A percentile compares a stretch with the other conserved stretches of the same genome.
These are phyloP conservation scores for Onygena corvina DNA, from an alignment of 2,329 filamentous ascomycete genomes.

Conservation along the genomic window DNA sequence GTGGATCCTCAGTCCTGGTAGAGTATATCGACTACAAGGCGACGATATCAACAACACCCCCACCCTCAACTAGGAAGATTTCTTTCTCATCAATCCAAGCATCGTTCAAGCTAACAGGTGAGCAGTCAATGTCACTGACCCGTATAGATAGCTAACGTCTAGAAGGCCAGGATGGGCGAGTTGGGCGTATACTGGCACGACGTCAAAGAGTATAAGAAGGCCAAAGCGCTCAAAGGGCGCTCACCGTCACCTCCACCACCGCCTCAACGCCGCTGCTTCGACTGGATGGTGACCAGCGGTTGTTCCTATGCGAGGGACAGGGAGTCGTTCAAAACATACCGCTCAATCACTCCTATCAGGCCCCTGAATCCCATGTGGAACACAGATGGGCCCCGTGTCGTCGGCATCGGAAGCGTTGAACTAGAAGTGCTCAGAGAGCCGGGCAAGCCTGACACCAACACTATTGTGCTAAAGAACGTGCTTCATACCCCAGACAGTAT, in stretches of 20 bases:
- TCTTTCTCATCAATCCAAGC: no score
- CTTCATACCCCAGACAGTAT: slow-evolving; percentile 27
- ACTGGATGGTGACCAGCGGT: slow-evolving; percentile 19
- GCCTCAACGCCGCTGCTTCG: slow-evolving; percentile 2
- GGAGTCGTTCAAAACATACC: slow-evolving; percentile 24
- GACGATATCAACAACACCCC: no score
- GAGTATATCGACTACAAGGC: no score
- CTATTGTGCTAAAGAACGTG: slow-evolving; percentile 24
- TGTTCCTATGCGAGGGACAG: slow-evolving; percentile 26
- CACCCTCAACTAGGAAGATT: no score
- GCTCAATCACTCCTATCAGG: not conserved
- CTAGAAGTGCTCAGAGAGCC: slow-evolving; percentile 19
- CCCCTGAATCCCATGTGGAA: not conserved
- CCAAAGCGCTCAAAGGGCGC: no score
- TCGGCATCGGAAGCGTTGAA: slow-evolving; percentile 26
- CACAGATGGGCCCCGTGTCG: slow-evolving; percentile 12
- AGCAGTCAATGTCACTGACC: no score
- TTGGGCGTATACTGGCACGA: not conserved
- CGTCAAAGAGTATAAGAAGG: not conserved
- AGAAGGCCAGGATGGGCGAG: not conserved
- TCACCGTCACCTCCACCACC: no score
- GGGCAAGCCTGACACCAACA: slow-evolving; percentile 17
- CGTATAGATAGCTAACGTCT: not conserved
- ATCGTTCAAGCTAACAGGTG: no score
- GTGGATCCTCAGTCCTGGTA: no score